phyloP scores from a whole-genome alignment of 352 stramenopile species.

The Phytophthora citrophthora region DNA sequence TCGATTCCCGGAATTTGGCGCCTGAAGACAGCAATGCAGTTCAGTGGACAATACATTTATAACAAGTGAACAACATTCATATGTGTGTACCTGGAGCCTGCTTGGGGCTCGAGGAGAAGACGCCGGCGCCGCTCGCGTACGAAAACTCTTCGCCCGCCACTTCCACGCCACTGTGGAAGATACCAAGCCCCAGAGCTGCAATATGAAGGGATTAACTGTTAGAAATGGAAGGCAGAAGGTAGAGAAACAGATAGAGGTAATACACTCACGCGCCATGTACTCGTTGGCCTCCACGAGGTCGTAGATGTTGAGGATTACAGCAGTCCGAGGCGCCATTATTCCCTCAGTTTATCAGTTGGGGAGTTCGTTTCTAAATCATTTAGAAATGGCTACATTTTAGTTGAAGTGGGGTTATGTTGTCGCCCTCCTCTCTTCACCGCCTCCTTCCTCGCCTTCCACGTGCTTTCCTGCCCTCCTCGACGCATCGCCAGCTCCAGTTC shows the following conservation, averaged over 20 bases:
- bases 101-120: constrained; percentile 84
- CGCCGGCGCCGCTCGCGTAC: constrained; percentile 90
- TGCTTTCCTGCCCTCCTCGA: constrained; percentile 41
- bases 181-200: constrained; percentile 80
- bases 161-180: constrained; percentile 94
- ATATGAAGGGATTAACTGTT: constrained; percentile 1
- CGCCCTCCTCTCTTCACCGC: constrained; percentile 57
- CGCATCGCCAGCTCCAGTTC: constrained; percentile 61
- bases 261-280: constrained; percentile 73
- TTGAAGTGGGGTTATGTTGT: background rate
- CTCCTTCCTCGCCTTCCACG: constrained; percentile 76
- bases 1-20: constrained; percentile 89
- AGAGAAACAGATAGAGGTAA: background rate
- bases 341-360: no score
- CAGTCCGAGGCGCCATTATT: constrained; percentile 59
- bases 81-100: constrained; percentile 58
- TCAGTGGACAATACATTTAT: background rate
- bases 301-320: constrained; percentile 93
- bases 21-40: constrained; percentile 37
- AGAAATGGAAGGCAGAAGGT: background rate
- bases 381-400: no score
- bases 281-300: constrained; percentile 93
- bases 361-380: no score
- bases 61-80: background rate
- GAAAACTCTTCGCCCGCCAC: constrained; percentile 93